These are phyloP conservation scores for Niveomyces coronatus DNA, from an alignment of 2,329 filamentous ascomycete genomes.

Conservation along the genomic window DNA sequence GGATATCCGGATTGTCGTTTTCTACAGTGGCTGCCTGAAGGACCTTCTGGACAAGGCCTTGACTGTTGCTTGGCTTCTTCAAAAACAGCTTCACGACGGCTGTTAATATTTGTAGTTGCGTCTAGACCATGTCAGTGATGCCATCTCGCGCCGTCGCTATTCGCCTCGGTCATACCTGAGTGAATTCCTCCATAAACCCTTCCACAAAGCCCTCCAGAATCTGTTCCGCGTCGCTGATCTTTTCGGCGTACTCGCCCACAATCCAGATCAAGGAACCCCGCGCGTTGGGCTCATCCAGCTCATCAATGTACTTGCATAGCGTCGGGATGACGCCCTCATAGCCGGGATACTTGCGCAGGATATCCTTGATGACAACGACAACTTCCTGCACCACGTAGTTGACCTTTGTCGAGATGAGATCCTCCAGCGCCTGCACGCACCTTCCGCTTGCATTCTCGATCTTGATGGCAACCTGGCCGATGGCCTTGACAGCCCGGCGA, in stretches of 20 bases:
- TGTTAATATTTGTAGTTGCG: slow-evolving; percentile 95
- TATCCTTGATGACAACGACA: slow-evolving; percentile 98
- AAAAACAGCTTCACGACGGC: slow-evolving; percentile 96
- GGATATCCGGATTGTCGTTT: slow-evolving; percentile 95
- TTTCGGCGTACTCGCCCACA: slow-evolving; percentile 96
- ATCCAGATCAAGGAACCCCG: slow-evolving; percentile 95
- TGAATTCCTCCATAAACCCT: slow-evolving; percentile 91
- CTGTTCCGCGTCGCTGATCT: slow-evolving; percentile 97
- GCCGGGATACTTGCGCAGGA: slow-evolving; percentile 92
- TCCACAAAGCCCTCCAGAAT: slow-evolving; percentile 89
- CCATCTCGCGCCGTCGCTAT: too few relatives aligned
- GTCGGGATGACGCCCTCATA: slow-evolving; percentile 98
- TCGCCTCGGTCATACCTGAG: slow-evolving; percentile 71
- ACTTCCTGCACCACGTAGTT: slow-evolving; percentile 99
- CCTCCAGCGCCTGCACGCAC: slow-evolving; percentile 86
- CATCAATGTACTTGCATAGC: slow-evolving; percentile 92
- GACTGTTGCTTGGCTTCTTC: slow-evolving; percentile 88
- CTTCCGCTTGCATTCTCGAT: slow-evolving; percentile 92
- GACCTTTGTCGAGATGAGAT: slow-evolving; percentile 93
- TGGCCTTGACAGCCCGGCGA: slow-evolving; percentile 84
- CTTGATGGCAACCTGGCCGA: slow-evolving; percentile 97
- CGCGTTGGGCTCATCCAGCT: slow-evolving; percentile 88
- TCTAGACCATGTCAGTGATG: slow-evolving; percentile 42
- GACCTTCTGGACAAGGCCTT: slow-evolving; percentile 87
- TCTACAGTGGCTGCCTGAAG: slow-evolving; percentile 86